A percentile compares a stretch with the other conserved stretches of the same genome.
phyloP scores from a whole-genome alignment of 148 eudicot genomes.

The Oxyria digyna region DNA sequence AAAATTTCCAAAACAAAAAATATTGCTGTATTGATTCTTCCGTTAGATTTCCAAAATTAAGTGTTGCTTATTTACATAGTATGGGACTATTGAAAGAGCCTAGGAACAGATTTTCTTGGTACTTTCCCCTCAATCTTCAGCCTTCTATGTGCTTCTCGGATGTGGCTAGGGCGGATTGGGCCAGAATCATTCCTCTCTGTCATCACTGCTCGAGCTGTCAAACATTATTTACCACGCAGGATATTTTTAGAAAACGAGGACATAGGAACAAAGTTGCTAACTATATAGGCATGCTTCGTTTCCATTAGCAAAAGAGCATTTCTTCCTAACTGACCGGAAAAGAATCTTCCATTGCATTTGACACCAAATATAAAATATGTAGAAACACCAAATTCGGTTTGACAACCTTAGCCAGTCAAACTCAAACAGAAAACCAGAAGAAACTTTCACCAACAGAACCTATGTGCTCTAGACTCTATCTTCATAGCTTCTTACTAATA shows the following conservation, averaged over 20 bases:
- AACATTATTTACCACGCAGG: conserved; percentile 16
- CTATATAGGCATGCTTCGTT: background rate
- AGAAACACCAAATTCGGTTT: no score
- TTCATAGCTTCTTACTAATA: no score
- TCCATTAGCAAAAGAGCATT: background rate
- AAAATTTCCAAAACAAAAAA: background rate
- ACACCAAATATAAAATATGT: no score
- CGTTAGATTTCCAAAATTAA: background rate
- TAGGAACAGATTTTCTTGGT: conserved; percentile 68
- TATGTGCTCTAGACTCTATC: no score
- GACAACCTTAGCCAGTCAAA: no score
- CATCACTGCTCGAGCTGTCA: conserved; percentile 72
- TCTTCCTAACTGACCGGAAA: no score
- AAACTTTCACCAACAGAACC: no score
- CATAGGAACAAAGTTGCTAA: background rate
- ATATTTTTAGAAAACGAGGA: background rate
- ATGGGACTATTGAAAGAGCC: conserved; percentile 59
- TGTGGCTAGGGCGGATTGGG: conserved; percentile 83
- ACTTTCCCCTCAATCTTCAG: conserved; percentile 81
- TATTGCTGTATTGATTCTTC: background rate
- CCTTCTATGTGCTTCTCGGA: conserved; percentile 81
- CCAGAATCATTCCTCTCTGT: conserved; percentile 70
- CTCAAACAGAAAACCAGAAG: no score
- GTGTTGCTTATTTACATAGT: background rate
- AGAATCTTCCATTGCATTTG: no score